phyloP scores from a whole-genome alignment of 495 filamentous ascomycete species.

The Hyaloscypha hepaticicola region DNA sequence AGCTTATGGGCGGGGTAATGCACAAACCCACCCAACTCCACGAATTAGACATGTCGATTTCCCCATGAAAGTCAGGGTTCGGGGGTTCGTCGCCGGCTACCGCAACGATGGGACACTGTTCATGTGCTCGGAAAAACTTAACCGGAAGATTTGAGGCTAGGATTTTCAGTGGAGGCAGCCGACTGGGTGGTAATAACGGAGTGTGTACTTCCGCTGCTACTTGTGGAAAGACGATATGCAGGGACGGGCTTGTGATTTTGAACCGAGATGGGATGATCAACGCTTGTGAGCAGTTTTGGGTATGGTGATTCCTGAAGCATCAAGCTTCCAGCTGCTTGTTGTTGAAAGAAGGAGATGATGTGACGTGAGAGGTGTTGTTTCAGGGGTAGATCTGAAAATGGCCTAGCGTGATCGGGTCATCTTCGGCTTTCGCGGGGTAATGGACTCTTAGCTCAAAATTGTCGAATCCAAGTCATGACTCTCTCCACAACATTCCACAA shows the following conservation, averaged over 20 bases:
- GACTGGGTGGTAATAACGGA: slow-evolving; percentile 1
- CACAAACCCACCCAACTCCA: not conserved
- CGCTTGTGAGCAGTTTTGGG: too few relatives aligned
- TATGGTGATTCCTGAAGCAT: too few relatives aligned
- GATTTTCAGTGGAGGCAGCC: not conserved
- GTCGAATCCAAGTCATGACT: not conserved
- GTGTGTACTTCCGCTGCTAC: not conserved
- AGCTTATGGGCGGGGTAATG: not conserved
- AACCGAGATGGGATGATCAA: too few relatives aligned
- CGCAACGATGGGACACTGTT: not conserved
- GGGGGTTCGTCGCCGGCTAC: not conserved
- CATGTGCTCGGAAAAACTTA: not conserved
- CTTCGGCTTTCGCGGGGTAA: slow-evolving; percentile 12
- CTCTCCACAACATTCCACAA: slow-evolving; percentile 36
- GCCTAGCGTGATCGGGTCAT: slow-evolving; percentile 1
- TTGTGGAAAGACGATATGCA: too few relatives aligned
- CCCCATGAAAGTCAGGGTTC: not conserved
- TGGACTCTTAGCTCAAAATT: not conserved
- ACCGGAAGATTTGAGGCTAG: not conserved
- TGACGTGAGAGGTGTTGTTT: not conserved
- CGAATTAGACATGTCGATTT: not conserved
- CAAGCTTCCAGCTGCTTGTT: too few relatives aligned
- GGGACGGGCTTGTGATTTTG: too few relatives aligned
- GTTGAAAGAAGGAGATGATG: not conserved
- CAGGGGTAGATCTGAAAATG: not conserved